A percentile compares a stretch with the other conserved stretches of the same genome.
Conservation (phyloP, 257 asterid species). For the Petunia secreta region DNA sequence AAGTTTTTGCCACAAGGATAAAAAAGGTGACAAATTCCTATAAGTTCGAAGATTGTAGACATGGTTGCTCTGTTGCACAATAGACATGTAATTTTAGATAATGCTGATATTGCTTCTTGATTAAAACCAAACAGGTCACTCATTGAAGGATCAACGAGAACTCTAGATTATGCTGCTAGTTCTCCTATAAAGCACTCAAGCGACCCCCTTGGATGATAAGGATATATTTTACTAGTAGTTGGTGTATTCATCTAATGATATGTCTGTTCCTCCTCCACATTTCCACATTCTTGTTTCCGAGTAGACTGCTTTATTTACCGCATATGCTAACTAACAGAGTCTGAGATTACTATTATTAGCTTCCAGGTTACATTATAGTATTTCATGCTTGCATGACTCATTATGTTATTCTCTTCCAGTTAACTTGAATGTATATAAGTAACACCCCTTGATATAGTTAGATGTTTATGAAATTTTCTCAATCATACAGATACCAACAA, state of each 20-base stretch:
- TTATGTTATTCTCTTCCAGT: neutral
- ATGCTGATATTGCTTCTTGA: neutral
- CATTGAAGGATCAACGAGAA: neutral
- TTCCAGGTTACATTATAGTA: neutral
- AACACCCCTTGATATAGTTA: neutral
- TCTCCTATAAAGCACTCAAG: neutral
- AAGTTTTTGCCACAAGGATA: neutral
- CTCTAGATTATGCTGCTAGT: neutral
- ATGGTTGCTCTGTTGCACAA: neutral
- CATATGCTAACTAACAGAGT: neutral
- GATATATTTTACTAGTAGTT: neutral
- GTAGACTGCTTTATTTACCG: neutral
- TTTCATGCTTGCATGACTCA: neutral
- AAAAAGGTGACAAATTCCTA: neutral
- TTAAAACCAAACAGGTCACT: neutral
- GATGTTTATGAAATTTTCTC: neutral
- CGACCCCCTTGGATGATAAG: neutral
- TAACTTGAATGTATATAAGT: too few relatives aligned
- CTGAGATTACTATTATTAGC: neutral
- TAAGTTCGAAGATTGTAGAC: too few relatives aligned
- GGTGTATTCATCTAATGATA: neutral
- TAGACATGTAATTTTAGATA: neutral
- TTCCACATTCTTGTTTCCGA: neutral
- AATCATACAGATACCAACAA: slow-evolving; percentile 62
- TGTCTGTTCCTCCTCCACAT: too few relatives aligned